phyloP scores from a whole-genome alignment of 805 yeast genomes.

The Teunomyces gatunensis region DNA sequence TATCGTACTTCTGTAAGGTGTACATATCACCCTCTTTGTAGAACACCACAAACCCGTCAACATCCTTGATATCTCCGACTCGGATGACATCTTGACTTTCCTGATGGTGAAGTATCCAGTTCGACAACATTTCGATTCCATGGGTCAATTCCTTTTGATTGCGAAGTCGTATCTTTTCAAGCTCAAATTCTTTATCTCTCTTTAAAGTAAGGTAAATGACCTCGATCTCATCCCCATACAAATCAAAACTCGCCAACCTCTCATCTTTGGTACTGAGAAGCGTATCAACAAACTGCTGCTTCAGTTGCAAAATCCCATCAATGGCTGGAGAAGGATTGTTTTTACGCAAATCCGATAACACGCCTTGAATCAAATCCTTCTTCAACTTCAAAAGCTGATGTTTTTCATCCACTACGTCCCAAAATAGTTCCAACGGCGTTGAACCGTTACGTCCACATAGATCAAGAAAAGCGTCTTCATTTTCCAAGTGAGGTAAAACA shows the following conservation, averaged over 20 bases:
- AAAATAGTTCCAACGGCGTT: conserved; percentile 68
- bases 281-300: conserved; percentile 17
- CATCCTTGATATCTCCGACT: neutral
- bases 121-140: conserved; percentile 11
- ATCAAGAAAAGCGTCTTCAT: conserved; percentile 55
- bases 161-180: conserved; percentile 2
- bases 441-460: conserved; percentile 79
- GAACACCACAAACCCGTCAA: neutral
- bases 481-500: conserved; percentile 47
- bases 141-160: conserved; percentile 13
- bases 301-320: conserved; percentile 13
- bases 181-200: conserved; percentile 18
- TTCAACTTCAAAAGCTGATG: conserved; percentile 54
- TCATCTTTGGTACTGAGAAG: conserved; percentile 26
- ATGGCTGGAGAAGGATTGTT: conserved; percentile 9
- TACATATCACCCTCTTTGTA: neutral
- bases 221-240: conserved; percentile 20
- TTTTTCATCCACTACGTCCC: conserved; percentile 69
- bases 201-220: conserved; percentile 27
- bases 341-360: conserved; percentile 34
- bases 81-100: conserved; percentile 4
- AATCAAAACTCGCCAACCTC: conserved; percentile 22
- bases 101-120: conserved; percentile 13
- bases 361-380: conserved; percentile 56
- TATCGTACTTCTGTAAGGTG: neutral